Conservation (phyloP, 257 asterid genomes). For the Marsdenia floribunda region DNA sequence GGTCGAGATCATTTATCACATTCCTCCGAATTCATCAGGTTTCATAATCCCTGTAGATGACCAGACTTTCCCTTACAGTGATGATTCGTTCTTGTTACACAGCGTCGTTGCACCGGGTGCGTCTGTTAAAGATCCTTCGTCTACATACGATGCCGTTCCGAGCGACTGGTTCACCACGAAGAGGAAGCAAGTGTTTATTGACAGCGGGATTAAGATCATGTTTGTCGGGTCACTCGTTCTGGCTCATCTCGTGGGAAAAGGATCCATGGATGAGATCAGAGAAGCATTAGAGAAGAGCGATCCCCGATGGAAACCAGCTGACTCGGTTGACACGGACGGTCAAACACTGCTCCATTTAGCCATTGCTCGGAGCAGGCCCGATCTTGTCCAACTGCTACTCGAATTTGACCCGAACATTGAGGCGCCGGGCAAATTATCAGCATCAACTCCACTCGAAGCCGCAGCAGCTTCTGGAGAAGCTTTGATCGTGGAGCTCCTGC, state of each 20-base stretch:
- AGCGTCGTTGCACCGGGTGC: slow-evolving; percentile 81
- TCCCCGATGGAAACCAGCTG: slow-evolving; percentile 43
- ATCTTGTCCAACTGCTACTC: slow-evolving; percentile 62
- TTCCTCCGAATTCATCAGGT: slow-evolving; percentile 23
- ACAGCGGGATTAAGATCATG: slow-evolving; percentile 59
- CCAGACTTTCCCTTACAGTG: slow-evolving; percentile 40
- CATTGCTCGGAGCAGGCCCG: slow-evolving; percentile 52
- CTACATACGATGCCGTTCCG: slow-evolving; percentile 43
- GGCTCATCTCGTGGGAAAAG: slow-evolving; percentile 37
- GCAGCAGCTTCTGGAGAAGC: slow-evolving; percentile 68
- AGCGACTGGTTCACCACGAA: slow-evolving; percentile 75
- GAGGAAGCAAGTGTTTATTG: slow-evolving; percentile 81
- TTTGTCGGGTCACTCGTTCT: slow-evolving; percentile 56
- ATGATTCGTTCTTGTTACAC: slow-evolving; percentile 53
- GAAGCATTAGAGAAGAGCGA: slow-evolving; percentile 64
- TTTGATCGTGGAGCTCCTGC: slow-evolving; percentile 57
- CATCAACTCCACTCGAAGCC: slow-evolving; percentile 66
- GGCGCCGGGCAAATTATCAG: slow-evolving; percentile 31
- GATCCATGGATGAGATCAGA: slow-evolving; percentile 65
- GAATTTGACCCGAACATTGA: slow-evolving; percentile 59
- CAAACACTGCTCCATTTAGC: slow-evolving; percentile 62
- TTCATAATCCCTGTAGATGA: slow-evolving; percentile 27
- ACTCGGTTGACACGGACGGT: slow-evolving; percentile 54
- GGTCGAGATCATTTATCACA: slow-evolving; percentile 48
- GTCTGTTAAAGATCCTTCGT: slow-evolving; percentile 33